A percentile compares a stretch with the other conserved stretches of the same genome.
Conservation (phyloP, 2,329 filamentous ascomycete species). For the Fusarium devonianum region DNA sequence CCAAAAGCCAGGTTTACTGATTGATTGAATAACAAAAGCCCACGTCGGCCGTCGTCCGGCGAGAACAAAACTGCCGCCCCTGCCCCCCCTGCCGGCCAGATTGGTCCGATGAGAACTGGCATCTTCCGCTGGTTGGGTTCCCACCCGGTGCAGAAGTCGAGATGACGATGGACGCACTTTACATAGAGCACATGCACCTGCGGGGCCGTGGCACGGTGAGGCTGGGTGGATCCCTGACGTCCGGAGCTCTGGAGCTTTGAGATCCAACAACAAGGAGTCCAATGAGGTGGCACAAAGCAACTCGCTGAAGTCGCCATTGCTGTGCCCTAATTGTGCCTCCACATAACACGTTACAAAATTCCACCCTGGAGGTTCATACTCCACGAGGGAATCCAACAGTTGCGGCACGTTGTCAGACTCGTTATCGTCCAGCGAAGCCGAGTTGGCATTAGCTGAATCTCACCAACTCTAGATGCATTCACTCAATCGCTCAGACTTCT, state of each 20-base stretch:
- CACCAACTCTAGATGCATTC: not conserved
- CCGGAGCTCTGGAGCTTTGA: constrained; percentile 33
- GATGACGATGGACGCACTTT: constrained; percentile 37
- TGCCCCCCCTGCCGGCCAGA: constrained; percentile 21
- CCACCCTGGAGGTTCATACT: not conserved
- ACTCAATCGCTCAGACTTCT: constrained; percentile 9
- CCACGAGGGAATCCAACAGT: too few species aligned
- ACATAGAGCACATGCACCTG: constrained; percentile 35
- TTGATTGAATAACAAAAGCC: too few species aligned
- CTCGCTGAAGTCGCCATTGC: constrained; percentile 34
- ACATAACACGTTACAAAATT: constrained; percentile 28
- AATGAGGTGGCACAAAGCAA: constrained; percentile 37
- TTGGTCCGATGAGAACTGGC: constrained; percentile 29
- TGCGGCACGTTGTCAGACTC: too few species aligned
- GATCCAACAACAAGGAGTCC: constrained; percentile 35
- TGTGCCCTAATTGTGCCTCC: constrained; percentile 43
- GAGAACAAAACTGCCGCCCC: constrained; percentile 16
- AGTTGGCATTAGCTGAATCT: too few species aligned
- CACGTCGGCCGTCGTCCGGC: constrained; percentile 22
- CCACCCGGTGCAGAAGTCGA: constrained; percentile 33
- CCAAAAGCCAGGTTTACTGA: constrained; percentile 31
- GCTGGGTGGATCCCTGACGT: constrained; percentile 39
- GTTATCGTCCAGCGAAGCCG: too few species aligned
- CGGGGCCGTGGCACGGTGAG: constrained; percentile 40
- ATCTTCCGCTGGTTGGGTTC: constrained; percentile 28